Evolutionary conservation across 192 early-diverging fungal species (phyloP).

Genomic region (Mortierella alpina): DNA sequence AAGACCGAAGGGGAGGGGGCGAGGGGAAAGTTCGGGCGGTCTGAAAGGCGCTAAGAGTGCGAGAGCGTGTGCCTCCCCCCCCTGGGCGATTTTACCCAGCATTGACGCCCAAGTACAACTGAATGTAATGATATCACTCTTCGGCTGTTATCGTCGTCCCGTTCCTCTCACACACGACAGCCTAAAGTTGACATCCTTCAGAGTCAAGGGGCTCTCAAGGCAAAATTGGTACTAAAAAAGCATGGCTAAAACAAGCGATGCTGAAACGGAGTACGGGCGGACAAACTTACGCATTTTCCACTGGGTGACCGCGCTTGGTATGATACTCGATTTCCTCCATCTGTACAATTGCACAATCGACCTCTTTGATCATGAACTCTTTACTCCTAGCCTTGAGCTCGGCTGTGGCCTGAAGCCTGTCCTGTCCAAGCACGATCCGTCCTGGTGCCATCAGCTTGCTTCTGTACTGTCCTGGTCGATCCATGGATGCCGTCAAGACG

Average conservation of each 20-base stretch:
- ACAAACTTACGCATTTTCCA: conserved; percentile 33
- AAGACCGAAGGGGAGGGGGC: background rate
- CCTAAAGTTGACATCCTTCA: no score
- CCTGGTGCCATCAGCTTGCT: conserved; percentile 41
- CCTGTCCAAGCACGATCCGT: conserved; percentile 42
- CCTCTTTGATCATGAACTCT: conserved; percentile 50
- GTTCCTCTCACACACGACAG: no score
- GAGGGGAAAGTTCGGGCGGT: background rate
- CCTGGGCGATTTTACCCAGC: no score
- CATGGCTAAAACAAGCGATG: conserved; percentile 5
- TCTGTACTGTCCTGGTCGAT: conserved; percentile 36
- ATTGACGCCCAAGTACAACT: no score
- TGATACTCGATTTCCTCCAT: conserved; percentile 37
- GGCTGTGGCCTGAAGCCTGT: conserved; percentile 22
- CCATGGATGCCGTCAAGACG: conserved; percentile 31
- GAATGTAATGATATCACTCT: no score
- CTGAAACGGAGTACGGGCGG: background rate
- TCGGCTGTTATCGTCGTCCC: no score
- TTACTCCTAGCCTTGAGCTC: conserved; percentile 44
- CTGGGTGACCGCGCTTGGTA: conserved; percentile 13
- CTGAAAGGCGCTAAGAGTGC: background rate
- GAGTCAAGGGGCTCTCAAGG: background rate
- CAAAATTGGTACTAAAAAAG: background rate
- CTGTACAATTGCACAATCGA: conserved; percentile 41
- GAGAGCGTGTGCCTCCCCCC: no score